phyloP scores from a whole-genome alignment of 208 protist genomes.

The Strigomonas culicis region DNA sequence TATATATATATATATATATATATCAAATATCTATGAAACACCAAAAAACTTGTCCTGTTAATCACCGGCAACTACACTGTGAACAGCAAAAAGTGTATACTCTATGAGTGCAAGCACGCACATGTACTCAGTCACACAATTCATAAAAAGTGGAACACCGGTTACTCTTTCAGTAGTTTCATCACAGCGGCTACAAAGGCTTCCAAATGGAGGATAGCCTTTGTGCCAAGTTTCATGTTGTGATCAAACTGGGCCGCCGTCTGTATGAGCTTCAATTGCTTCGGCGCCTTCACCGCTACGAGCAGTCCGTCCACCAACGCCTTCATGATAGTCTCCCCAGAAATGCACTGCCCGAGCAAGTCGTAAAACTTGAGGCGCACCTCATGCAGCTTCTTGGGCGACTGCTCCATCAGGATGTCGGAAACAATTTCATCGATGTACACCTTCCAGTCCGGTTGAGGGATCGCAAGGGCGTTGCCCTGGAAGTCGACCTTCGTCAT shows the following conservation, averaged over 20 bases:
- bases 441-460: slow-evolving; percentile 94
- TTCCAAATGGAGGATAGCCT: slow-evolving; percentile 98
- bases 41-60: no score
- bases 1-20: no score
- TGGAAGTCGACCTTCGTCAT: slow-evolving; percentile 81
- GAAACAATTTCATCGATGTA: slow-evolving; percentile 91
- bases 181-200: slow-evolving; percentile 94
- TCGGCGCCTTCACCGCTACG: slow-evolving; percentile 43
- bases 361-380: slow-evolving; percentile 98
- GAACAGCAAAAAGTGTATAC: not conserved
- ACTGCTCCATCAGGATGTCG: slow-evolving; percentile 94
- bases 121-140: slow-evolving; percentile 6
- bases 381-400: slow-evolving; percentile 90
- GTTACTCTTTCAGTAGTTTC: slow-evolving; percentile 64
- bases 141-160: not conserved
- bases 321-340: slow-evolving; percentile 94
- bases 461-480: slow-evolving; percentile 65
- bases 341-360: slow-evolving; percentile 98
- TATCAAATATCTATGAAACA: no score
- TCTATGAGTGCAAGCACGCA: not conserved
- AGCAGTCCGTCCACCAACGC: slow-evolving; percentile 86
- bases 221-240: slow-evolving; percentile 95
- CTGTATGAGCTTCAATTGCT: slow-evolving; percentile 86
- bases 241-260: slow-evolving; percentile 96
- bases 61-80: no score